Evolutionary conservation across 83 land plant genomes (phyloP).

Genomic region (Isoetes engelmannii): DNA sequence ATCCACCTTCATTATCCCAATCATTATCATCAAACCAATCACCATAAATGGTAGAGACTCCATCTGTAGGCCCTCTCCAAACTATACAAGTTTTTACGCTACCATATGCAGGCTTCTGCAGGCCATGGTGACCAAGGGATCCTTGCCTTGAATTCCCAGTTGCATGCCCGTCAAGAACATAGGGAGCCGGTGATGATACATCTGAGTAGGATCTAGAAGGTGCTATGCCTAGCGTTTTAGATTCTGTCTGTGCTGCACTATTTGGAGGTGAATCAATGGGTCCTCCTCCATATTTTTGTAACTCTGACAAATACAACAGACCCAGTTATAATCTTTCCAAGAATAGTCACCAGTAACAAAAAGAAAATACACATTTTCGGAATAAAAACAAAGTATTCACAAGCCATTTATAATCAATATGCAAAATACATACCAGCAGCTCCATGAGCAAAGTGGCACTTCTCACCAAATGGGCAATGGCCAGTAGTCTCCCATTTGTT

Average conservation of each 20-base stretch:
- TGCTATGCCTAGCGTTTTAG: conserved; percentile 12
- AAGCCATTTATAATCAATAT: background rate
- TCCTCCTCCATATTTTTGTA: conserved; percentile 49
- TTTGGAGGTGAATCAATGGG: conserved; percentile 26
- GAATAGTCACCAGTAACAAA: background rate
- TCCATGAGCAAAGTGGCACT: conserved; percentile 98
- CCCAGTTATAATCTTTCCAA: background rate
- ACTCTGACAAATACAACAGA: conserved; percentile 28
- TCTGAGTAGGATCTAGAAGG: conserved; percentile 2
- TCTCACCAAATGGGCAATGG: conserved; percentile 83
- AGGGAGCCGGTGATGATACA: background rate
- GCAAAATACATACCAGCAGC: conserved; percentile 43
- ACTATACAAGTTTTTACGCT: conserved; percentile 34
- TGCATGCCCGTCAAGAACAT: background rate
- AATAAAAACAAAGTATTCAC: background rate
- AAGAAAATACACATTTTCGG: background rate
- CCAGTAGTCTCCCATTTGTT: conserved; percentile 99
- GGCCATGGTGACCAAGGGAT: background rate
- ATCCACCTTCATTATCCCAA: background rate
- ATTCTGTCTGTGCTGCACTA: conserved; percentile 7
- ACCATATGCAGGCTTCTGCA: background rate
- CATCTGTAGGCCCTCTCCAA: conserved; percentile 75
- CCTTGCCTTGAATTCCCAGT: background rate
- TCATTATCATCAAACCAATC: conserved; percentile 83
- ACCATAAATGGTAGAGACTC: conserved; percentile 78